Base-by-base conservation (phyloP, 805 yeast species). In the Ogataea paraovalis region DNA sequence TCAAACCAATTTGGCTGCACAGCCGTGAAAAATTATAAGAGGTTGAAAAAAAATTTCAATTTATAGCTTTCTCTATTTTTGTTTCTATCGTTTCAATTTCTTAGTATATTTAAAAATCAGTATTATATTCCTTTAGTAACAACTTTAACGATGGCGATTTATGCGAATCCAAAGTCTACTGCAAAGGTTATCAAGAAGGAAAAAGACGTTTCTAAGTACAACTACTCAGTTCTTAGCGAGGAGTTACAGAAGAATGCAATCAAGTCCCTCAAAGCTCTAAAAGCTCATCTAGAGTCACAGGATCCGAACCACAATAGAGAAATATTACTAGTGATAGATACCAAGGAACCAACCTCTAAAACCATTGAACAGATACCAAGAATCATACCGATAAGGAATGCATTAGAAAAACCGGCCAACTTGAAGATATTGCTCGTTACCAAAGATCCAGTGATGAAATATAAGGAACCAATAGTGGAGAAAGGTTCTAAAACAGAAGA, bases 361-460 rank as follows among this genome's bases (percentile, higher is more conserved):
- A 57, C 67, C 22, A 73, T 71, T 41, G 85, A 80, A 50, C 67
- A 71, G 51, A 68, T 76, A 1, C 85, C 87, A 3, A 66, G 87
- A 38, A 75, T 83, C 42, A 70, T 83, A 21, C 86, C 88, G 3
- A 53, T 85, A 12, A 72, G 78, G 0, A 68, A 75, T 53, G 74
- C 77, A 52, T 62, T 85, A 47, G 75, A 74, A 44, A 72, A 71
- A 47, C 61, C 79, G 2, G 73, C 74, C 19, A 75, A 76, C 19
- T 68, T 75, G 43, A 68, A 79, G 20, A 74, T 85, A 4, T 60
- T 86, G 3, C 69, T 88, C 18, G 73, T 88, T 13, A 84, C 92
- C 8, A 86, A 84, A 53, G 94, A 87, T 58, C 91, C 92, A 1
- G 77, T 83, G 4, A 69, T 76, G 4, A 70, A 73, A 6, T 86